Evolutionary conservation across 2,329 filamentous ascomycete species (phyloP), one percentile per base, ranked within the genome.

Genomic region (Pseudopyricularia cyperi): DNA sequence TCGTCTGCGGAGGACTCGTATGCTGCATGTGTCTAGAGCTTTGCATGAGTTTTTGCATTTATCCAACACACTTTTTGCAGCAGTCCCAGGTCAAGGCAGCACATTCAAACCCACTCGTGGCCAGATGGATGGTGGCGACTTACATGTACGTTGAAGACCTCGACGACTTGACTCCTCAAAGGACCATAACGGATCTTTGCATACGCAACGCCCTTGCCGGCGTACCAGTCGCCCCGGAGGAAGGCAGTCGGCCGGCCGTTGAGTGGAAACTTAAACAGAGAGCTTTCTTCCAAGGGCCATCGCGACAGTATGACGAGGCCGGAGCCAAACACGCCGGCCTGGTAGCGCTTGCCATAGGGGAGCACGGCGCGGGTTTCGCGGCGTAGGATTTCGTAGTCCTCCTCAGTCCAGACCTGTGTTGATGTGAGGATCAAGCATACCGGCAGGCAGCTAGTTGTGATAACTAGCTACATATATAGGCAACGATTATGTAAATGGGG

Each of bases 181-280:
- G 77, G 70, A 0, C 87, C 87, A 58, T 85, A 83, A 4, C 86
- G 74, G 58, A 97, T 85, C 56, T 79, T 78, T 2, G 91, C 91
- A 62, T 80, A 85, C 7, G 91, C 93, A 42, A 97, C 82, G 15
- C 93, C 93, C 65, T 97, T 97, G 0, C 93, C 93, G 9, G 96
- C 90, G 63, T 83, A 97, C 89, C 91, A 97, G 66, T 97, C 91
- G 11, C 93, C 93, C 55, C 91, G 77, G 70, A 85, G 96, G 68
- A 97, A 95, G 4, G 91, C 91, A 9, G 89, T 91, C 6, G 93
- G 93, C 17, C 91, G 79, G 17, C 93, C 93, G 65, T 95, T 96
- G 51, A 98, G 76, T n/a, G 89, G 82, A 64, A 96, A 98, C 3
- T 75, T 76, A 58, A 81, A 76, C 89, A 97, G 95, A 61, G 77